phyloP scores from a whole-genome alignment of 441 rosid genomes.

The Metrosideros polymorpha region DNA sequence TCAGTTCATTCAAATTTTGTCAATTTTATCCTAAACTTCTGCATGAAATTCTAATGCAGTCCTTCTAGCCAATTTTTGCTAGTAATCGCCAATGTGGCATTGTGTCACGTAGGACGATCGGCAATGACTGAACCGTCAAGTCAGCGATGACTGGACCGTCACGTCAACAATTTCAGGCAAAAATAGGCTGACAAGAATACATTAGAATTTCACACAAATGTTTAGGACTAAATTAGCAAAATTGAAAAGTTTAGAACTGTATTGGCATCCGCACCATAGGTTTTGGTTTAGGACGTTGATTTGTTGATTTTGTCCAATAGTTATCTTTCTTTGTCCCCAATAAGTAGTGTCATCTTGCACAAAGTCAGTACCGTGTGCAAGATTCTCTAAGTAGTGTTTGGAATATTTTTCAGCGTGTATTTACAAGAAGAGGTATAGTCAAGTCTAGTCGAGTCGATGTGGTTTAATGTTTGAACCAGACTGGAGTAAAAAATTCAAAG shows the following conservation, averaged over 20 bases:
- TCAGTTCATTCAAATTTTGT: rapidly evolving
- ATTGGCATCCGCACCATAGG: rapidly evolving
- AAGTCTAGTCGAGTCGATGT: not conserved
- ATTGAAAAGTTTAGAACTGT: not conserved
- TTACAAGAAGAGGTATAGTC: not conserved
- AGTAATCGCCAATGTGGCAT: not conserved
- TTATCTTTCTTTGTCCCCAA: not conserved
- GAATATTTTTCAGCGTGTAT: not conserved
- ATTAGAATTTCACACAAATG: rapidly evolving
- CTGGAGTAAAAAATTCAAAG: not conserved
- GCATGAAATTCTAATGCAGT: not conserved
- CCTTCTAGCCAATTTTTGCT: rapidly evolving
- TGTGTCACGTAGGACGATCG: rapidly evolving
- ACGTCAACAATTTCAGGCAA: rapidly evolving
- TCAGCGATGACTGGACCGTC: rapidly evolving
- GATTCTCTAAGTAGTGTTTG: not conserved
- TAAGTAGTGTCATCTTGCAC: not conserved
- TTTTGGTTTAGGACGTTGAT: not conserved
- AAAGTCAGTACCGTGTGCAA: not conserved
- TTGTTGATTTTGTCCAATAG: not conserved
- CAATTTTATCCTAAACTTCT: not conserved
- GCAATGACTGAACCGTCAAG: rapidly evolving
- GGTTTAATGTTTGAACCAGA: not conserved
- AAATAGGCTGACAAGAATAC: not conserved
- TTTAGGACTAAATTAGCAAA: not conserved